A percentile compares a stretch with the other conserved stretches of the same genome.
Conservation (phyloP, 2,329 filamentous ascomycete genomes). For the Nemania sp. region DNA sequence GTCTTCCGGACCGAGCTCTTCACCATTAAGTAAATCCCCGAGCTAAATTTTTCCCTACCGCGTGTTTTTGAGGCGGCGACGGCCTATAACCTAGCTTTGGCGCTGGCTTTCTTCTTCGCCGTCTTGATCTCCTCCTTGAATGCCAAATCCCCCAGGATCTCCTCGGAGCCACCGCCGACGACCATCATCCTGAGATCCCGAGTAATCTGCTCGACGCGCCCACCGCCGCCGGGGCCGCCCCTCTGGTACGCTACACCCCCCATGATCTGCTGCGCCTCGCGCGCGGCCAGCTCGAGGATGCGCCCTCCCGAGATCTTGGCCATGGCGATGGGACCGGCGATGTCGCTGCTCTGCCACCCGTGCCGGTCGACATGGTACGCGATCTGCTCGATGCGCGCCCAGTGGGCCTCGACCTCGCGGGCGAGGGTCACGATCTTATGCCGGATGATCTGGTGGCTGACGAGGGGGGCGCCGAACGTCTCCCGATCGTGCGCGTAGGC, state of each 20-base stretch:
- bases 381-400: conserved; percentile 62
- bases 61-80: no score
- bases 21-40: no score
- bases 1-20: background rate
- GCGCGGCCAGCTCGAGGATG: conserved; percentile 51
- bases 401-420: conserved; percentile 60
- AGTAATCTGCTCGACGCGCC: conserved; percentile 53
- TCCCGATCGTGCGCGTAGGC: conserved; percentile 53
- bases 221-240: conserved; percentile 49
- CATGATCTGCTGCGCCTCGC: conserved; percentile 56
- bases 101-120: conserved; percentile 16
- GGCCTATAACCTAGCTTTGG: conserved; percentile 2
- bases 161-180: conserved; percentile 55
- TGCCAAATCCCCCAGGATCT: conserved; percentile 53
- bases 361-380: conserved; percentile 53
- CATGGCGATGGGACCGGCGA: conserved; percentile 36
- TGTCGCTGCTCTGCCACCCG: conserved; percentile 38
- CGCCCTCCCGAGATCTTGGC: conserved; percentile 51
- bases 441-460: conserved; percentile 59
- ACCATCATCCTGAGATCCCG: conserved; percentile 56
- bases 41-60: no score
- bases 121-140: conserved; percentile 48
- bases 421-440: conserved; percentile 61
- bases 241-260: conserved; percentile 54
- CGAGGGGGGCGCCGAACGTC: conserved; percentile 60